phyloP scores from a whole-genome alignment of 176 grass and related monocot species.

The Oryza rufipogon region DNA sequence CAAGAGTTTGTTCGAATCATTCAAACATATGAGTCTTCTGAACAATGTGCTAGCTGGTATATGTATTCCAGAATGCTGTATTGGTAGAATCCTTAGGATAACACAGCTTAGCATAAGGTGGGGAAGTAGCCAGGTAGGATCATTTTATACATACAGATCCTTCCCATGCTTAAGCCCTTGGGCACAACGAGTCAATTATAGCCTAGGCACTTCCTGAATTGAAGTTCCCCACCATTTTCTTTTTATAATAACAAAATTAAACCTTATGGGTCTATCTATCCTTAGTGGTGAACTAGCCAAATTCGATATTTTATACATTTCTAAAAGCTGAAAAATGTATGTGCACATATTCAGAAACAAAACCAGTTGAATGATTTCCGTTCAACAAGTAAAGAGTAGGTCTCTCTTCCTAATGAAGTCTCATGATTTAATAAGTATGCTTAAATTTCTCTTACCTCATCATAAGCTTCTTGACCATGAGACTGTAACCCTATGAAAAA shows the following conservation, averaged over 20 bases:
- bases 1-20: constrained; percentile 4
- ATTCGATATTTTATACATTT: constrained; percentile 20
- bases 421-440: constrained; percentile 15
- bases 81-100: constrained; percentile 8
- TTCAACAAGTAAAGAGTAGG: constrained; percentile 16
- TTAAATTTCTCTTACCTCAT: constrained; percentile 64
- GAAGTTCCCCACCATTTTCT: constrained; percentile 14
- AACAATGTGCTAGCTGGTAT: neutral
- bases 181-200: neutral
- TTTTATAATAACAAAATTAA: neutral
- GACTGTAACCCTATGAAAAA: constrained; percentile 72
- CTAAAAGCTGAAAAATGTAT: constrained; percentile 2
- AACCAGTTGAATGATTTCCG: constrained; percentile 2
- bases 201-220: neutral
- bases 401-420: constrained; percentile 17
- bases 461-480: constrained; percentile 69
- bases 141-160: constrained; percentile 33
- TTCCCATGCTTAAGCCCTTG: neutral
- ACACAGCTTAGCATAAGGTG: constrained; percentile 2
- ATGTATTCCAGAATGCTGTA: constrained; percentile 7
- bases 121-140: neutral
- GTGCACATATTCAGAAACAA: constrained; percentile 10
- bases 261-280: neutral
- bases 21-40: constrained; percentile 29
- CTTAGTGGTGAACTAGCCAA: constrained; percentile 18